Evolutionary conservation across 164 flowering plant species (phyloP), one percentile per base, ranked within the genome.

Genomic region (Vitis rotundifolia): DNA sequence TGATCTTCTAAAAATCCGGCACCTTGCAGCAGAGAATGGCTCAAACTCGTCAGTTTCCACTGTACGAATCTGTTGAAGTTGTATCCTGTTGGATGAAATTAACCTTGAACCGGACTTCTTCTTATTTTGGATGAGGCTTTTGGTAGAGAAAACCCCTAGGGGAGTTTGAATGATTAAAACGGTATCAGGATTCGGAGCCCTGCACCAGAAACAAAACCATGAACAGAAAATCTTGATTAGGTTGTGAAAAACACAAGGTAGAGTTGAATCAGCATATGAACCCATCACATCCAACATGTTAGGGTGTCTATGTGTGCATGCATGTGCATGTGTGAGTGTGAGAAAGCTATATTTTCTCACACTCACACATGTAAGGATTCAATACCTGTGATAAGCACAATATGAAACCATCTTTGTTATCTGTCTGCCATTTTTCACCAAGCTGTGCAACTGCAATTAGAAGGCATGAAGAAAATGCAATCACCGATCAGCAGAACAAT

Each of bases 131-230:
- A 82, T 80, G 69, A 85, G 76, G 74, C 78, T 88, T 85, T 88
- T 91, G 58, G 93, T 74, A 11, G 97, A 89, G 81, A 89, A 81
- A 62, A 87, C 85, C 47, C 96, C 97, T 10, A 68, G 48, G 12
- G 99, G 94, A 50, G 89, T 88, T 78, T 88, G 91, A 67, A 95
- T 80, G 28, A 90, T 86, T 72, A 95, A 78, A 68, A 87, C 96
- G 26, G 83, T 88, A 76, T 95, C 97, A 26, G 93, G 93, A 73
- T 88, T 91, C 68, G 99, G 99, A 65, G 94, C 87, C 86, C 98
- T 95, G 87, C 74, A 69, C 47, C 54, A 68, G 70, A 68, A 73
- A 70, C 5, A 52, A 72, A 63, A 59, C 8, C 54, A 55, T 11
- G 11, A 67, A 31, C 29, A 67, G 9, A 55, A 47, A 29, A 9